Percentiles rank a stretch among this genome's conserved stretches.
Conservation (phyloP, 73 alveolate genomes). For the Urostyla sp. region DNA sequence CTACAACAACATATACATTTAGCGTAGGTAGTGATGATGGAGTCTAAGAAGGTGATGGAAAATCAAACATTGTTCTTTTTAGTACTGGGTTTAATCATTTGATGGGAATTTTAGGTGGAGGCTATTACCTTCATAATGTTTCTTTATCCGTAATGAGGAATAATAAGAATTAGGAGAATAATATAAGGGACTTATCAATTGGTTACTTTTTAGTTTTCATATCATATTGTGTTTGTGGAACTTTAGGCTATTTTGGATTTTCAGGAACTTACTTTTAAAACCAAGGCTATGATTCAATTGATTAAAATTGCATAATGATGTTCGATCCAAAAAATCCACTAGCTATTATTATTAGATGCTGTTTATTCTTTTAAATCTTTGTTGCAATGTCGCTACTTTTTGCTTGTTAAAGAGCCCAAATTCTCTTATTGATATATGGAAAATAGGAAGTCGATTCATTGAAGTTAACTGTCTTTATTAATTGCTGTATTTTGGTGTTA, state of each 20-base stretch:
- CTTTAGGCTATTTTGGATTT: slow-evolving; percentile 58
- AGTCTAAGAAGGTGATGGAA: neutral
- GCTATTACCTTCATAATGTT: slow-evolving; percentile 61
- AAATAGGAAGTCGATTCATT: neutral
- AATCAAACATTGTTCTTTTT: neutral
- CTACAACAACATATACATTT: neutral
- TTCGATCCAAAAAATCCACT: slow-evolving; percentile 19
- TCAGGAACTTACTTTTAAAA: neutral
- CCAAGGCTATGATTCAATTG: neutral
- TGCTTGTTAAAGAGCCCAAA: slow-evolving; percentile 27
- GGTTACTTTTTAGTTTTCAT: slow-evolving; percentile 52
- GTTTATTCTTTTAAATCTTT: slow-evolving; percentile 39
- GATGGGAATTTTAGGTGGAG: slow-evolving; percentile 58
- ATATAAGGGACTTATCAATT: slow-evolving; percentile 47
- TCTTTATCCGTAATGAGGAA: slow-evolving; percentile 41
- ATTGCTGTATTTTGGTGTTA: neutral
- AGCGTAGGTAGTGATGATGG: neutral
- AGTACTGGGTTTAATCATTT: slow-evolving; percentile 21
- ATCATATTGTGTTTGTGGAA: slow-evolving; percentile 33
- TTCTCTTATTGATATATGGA: slow-evolving; percentile 3
- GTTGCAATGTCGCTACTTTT: slow-evolving; percentile 24
- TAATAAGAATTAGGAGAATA: slow-evolving; percentile 29
- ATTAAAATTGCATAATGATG: slow-evolving; percentile 39
- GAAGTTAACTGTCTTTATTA: neutral
- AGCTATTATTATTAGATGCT: slow-evolving; percentile 46